phyloP scores from a whole-genome alignment of 106 monocot genomes.

The Allium cepa region DNA sequence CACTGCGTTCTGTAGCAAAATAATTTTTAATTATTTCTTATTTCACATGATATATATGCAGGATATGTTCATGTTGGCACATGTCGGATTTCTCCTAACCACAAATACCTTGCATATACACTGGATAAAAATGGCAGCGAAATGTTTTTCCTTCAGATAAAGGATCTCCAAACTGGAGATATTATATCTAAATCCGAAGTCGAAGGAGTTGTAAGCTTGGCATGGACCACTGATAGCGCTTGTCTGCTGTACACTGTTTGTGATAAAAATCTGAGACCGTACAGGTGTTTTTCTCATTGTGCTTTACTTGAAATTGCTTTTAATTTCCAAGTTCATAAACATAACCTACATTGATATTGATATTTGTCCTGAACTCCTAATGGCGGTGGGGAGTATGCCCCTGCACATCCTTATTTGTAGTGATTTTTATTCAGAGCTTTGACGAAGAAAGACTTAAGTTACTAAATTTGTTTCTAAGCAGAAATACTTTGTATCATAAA shows the following conservation, averaged over 20 bases:
- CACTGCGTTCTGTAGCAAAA: background rate
- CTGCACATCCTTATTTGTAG: no score
- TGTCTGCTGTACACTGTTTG: slow-evolving; percentile 70
- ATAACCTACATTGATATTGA: no score
- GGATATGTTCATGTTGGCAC: slow-evolving; percentile 96
- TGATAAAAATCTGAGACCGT: slow-evolving; percentile 81
- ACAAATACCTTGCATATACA: slow-evolving; percentile 88
- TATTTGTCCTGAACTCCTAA: no score
- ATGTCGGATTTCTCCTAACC: slow-evolving; percentile 83
- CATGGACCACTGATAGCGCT: slow-evolving; percentile 59
- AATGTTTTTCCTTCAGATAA: slow-evolving; percentile 63
- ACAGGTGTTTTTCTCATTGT: slow-evolving; percentile 30
- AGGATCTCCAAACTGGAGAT: slow-evolving; percentile 53
- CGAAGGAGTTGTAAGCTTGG: slow-evolving; percentile 73
- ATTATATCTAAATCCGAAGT: slow-evolving; percentile 29
- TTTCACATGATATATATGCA: slow-evolving; percentile 17
- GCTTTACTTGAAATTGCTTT: background rate
- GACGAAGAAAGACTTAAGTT: no score
- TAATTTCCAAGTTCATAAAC: no score
- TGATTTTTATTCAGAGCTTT: no score
- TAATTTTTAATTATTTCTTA: background rate
- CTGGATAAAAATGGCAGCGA: slow-evolving; percentile 73
- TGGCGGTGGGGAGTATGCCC: no score
- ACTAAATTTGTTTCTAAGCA: no score
- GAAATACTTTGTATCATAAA: no score